Evolutionary conservation across 2,329 filamentous ascomycete genomes (phyloP), one percentile per base, ranked within the genome.

Genomic region (Paraphoma chrysanthemicola): DNA sequence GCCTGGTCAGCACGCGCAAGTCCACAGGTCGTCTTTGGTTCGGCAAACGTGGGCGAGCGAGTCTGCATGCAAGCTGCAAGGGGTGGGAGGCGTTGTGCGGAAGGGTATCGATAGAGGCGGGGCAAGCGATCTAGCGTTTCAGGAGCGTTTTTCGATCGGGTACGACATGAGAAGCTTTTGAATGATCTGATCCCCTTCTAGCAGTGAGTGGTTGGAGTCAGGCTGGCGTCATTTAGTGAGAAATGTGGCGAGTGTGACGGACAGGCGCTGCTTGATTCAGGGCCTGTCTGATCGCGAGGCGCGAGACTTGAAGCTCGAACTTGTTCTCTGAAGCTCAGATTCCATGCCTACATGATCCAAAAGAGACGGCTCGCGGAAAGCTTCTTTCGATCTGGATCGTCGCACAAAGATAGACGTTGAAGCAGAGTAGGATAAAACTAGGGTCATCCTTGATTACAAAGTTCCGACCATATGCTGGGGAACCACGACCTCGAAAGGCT

Each of bases 41-140:
- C 39, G 16, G n/a, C 39, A 8, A 8, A 18, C 16, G 41, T 45
- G 12, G 18, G 47, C 42, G 52, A 51, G 53, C 41, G 56, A 51
- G 56, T 60, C 54, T 54, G 54, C 44, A 59, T 64, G 62, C 62
- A 60, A n/a, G 63, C 60, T 69, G 68, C 65, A 69, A 70, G 67
- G 64, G 60, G 59, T 53, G 55, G 54, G 53, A 47, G 43, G 44
- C 28, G 48, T 29, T 42, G 23, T 51, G 47, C 44, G 41, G 47
- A 47, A n/a, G 51, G 6, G 42, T 56, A 55, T 56, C 43, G 47
- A 53, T 50, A 53, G 45, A 47, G 44, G 48, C 54, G 48, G 60
- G 60, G 60, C 57, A 53, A 56, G 7, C 31, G n/a, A 36, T 42
- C 39, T n/a, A 42, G 39, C 39, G 39, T 42, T 42, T 42, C 39